Evolutionary conservation across 192 early-diverging fungal genomes (phyloP).

Genomic region (Coemansia sp.): DNA sequence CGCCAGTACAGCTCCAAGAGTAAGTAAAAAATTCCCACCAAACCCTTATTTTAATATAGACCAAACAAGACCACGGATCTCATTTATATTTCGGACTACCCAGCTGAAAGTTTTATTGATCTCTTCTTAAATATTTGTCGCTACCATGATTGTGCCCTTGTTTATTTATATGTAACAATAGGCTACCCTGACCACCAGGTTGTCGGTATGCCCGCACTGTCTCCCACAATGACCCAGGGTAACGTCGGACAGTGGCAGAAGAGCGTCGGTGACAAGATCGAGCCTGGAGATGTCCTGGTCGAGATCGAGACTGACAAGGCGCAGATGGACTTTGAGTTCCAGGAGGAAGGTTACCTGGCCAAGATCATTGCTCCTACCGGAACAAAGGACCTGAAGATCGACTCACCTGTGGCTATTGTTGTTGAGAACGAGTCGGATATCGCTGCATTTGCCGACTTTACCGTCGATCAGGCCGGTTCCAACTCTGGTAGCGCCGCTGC

Average conservation of each 20-base stretch:
- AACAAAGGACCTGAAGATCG: slow-evolving; percentile 85
- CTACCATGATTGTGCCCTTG: too few relatives aligned
- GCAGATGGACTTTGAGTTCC: slow-evolving; percentile 97
- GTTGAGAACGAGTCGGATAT: slow-evolving; percentile 88
- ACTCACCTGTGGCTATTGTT: slow-evolving; percentile 86
- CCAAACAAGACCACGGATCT: too few relatives aligned
- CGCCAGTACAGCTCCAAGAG: slow-evolving; percentile 56
- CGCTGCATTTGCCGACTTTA: slow-evolving; percentile 82
- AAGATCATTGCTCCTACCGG: slow-evolving; percentile 85
- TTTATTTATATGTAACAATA: neutral
- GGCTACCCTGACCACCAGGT: slow-evolving; percentile 71
- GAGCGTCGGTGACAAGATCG: slow-evolving; percentile 84
- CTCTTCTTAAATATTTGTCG: neutral
- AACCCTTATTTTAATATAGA: too few relatives aligned
- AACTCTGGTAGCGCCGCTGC: slow-evolving; percentile 26
- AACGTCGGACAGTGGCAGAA: slow-evolving; percentile 93
- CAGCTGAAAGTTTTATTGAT: neutral
- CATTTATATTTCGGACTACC: too few relatives aligned
- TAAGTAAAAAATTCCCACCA: slow-evolving; percentile 16
- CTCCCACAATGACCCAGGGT: slow-evolving; percentile 97
- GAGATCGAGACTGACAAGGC: slow-evolving; percentile 99
- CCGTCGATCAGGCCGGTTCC: slow-evolving; percentile 55
- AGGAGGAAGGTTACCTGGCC: slow-evolving; percentile 94
- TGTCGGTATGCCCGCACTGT: slow-evolving; percentile 91
- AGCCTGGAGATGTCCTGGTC: slow-evolving; percentile 88